Percentiles rank a stretch among this genome's conserved stretches.
These are phyloP conservation scores for Chaetomium strumarium DNA, from an alignment of 2,329 filamentous ascomycete genomes.

Conservation along the genomic window DNA sequence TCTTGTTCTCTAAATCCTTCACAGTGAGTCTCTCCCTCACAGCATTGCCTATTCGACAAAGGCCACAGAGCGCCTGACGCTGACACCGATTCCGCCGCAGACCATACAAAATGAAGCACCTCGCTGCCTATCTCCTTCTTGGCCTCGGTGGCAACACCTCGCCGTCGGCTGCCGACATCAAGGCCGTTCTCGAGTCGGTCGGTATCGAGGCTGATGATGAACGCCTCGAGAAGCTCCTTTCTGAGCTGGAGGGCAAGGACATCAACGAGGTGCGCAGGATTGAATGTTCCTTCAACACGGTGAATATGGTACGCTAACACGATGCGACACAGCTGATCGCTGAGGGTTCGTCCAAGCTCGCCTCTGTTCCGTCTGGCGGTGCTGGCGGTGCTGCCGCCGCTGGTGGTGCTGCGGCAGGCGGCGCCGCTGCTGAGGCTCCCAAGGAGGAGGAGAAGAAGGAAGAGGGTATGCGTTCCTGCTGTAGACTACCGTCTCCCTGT, in stretches of 20 bases:
- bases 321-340: conserved; percentile 66
- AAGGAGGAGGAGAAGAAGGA: conserved; percentile 65
- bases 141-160: conserved; percentile 85
- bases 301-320: conserved; percentile 18
- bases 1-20: conserved; percentile 60
- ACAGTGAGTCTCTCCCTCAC: conserved; percentile 17
- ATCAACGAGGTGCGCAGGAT: conserved; percentile 72
- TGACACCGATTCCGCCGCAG: conserved; percentile 1
- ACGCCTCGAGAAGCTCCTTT: conserved; percentile 78
- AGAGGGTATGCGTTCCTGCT: conserved; percentile 61
- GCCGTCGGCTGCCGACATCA: conserved; percentile 82
- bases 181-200: conserved; percentile 82
- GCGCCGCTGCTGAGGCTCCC: conserved; percentile 55
- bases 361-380: conserved; percentile 93
- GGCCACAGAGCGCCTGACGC: background rate
- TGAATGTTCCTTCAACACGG: background rate
- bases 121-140: conserved; percentile 98
- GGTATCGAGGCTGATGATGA: conserved; percentile 90
- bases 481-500: background rate
- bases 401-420: conserved; percentile 62
- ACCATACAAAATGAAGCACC: conserved; percentile 89
- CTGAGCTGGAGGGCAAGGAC: conserved; percentile 87
- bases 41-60: background rate
- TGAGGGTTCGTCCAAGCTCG: conserved; percentile 87
- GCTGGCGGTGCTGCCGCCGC: conserved; percentile 63